A percentile compares a stretch with the other conserved stretches of the same genome.
Evolutionary conservation across 331 rosid species (phyloP).

Genomic region (Rosa hybrid): DNA sequence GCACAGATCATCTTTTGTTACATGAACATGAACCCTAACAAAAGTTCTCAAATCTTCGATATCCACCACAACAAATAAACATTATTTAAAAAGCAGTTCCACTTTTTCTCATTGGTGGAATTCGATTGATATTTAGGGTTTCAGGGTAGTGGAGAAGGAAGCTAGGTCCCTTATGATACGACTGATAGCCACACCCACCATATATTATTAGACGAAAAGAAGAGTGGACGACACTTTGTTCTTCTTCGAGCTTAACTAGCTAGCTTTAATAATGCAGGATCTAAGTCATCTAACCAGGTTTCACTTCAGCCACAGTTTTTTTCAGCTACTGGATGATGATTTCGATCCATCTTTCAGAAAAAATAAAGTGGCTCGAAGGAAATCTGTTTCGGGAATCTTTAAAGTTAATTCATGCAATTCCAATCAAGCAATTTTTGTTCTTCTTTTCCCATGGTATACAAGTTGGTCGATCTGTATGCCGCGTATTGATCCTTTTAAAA

Average conservation of each 20-base stretch:
- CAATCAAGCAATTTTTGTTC: background rate
- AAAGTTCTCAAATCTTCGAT: constrained; percentile 4
- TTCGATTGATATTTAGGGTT: constrained; percentile 12
- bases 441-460: background rate
- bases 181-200: background rate
- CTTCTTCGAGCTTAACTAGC: background rate
- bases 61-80: background rate
- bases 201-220: background rate
- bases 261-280: constrained; percentile 1
- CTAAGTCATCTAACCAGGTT: background rate
- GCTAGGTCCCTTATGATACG: background rate
- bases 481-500: background rate
- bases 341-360: background rate
- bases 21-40: constrained; percentile 26
- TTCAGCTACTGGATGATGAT: background rate
- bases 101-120: constrained; percentile 35
- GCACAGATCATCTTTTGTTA: background rate
- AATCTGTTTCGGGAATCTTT: background rate
- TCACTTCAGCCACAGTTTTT: background rate
- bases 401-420: background rate
- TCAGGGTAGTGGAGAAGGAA: background rate
- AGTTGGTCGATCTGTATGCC: background rate
- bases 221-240: background rate
- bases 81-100: constrained; percentile 27
- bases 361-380: background rate